A percentile compares a stretch with the other conserved stretches of the same genome.
Conservation (phyloP, 306 rosid species). For the Fagus crenata region DNA sequence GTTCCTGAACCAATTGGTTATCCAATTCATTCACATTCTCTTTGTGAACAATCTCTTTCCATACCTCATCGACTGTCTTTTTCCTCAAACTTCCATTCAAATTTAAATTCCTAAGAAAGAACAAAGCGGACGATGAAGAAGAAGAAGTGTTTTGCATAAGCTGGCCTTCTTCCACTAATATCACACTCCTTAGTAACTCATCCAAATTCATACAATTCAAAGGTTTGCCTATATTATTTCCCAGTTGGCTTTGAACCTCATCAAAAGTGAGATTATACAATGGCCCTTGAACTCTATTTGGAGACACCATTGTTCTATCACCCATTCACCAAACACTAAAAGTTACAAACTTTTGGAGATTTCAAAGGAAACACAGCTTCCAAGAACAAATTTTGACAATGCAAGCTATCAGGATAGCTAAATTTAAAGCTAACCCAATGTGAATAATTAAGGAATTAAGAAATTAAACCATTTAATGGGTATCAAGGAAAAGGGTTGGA, state of each 20-base stretch:
- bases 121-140: slow-evolving; percentile 31
- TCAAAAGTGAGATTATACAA: slow-evolving; percentile 30
- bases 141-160: slow-evolving; percentile 41
- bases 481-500: too few species aligned
- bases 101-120: slow-evolving; percentile 24
- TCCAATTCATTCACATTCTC: slow-evolving; percentile 17
- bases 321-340: slow-evolving; percentile 13
- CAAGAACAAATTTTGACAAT: slow-evolving; percentile 4
- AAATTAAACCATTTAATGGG: too few species aligned
- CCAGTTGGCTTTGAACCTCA: slow-evolving; percentile 41
- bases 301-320: slow-evolving; percentile 32
- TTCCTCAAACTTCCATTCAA: slow-evolving; percentile 30
- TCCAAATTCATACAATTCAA: slow-evolving; percentile 35
- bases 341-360: not conserved
- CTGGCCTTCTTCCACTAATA: slow-evolving; percentile 38
- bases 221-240: slow-evolving; percentile 26
- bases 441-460: too few species aligned
- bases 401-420: not conserved
- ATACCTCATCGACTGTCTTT: slow-evolving; percentile 25
- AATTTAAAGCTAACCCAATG: not conserved
- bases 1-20: slow-evolving; percentile 14
- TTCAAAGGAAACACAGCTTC: not conserved
- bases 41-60: slow-evolving; percentile 32
- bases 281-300: slow-evolving; percentile 31
- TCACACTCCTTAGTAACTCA: slow-evolving; percentile 38